phyloP scores from a whole-genome alignment of 2,329 filamentous ascomycete species.

The Alternaria sp. region DNA sequence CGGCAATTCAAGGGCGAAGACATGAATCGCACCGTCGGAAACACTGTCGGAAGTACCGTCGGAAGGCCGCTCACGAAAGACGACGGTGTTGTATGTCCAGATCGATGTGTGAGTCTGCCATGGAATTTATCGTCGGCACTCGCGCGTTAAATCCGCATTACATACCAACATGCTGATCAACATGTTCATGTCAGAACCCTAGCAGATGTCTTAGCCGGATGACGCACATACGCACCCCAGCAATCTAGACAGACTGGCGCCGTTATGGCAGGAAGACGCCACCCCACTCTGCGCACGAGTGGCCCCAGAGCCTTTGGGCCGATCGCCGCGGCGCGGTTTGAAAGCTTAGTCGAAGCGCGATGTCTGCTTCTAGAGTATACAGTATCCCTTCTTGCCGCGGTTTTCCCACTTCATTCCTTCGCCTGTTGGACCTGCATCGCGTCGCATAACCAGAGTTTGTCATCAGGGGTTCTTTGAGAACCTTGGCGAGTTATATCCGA shows the following conservation, averaged over 20 bases:
- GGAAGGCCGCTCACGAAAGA: not conserved
- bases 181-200: not conserved
- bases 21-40: not conserved
- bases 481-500: slow-evolving; percentile 20
- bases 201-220: slow-evolving; percentile 5
- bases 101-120: not conserved
- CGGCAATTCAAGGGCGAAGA: not conserved
- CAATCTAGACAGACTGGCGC: not conserved
- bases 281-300: slow-evolving; percentile 8
- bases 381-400: not conserved
- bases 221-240: slow-evolving; percentile 7
- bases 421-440: not conserved
- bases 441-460: slow-evolving; percentile 5
- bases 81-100: not conserved
- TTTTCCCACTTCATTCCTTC: not conserved
- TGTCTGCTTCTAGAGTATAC: not conserved
- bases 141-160: not conserved
- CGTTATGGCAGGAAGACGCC: slow-evolving; percentile 1
- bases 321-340: not conserved
- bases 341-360: not conserved
- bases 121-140: not conserved
- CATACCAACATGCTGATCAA: not conserved
- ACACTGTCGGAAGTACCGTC: not conserved
- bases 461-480: slow-evolving; percentile 6
- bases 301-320: not conserved